Conservation (phyloP, 495 filamentous ascomycete genomes). For the Neurospora tetraspora region DNA sequence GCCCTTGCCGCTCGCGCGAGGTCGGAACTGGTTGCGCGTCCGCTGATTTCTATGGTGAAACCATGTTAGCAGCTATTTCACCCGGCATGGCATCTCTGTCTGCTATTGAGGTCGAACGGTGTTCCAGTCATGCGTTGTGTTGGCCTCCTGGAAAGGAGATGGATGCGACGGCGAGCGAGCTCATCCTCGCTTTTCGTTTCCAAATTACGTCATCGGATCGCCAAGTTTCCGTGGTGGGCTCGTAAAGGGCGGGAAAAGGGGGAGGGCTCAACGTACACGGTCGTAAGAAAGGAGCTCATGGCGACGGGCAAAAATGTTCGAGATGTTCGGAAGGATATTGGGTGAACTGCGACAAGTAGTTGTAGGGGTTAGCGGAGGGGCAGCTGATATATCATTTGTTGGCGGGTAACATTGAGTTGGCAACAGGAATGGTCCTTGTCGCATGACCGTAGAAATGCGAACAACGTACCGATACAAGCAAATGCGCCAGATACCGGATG, state of each 20-base stretch:
- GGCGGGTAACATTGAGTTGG: conserved; percentile 18
- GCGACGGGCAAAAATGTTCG: conserved; percentile 1
- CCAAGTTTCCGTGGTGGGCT: conserved; percentile 1
- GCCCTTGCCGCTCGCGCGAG: conserved; percentile 76
- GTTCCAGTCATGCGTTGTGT: background rate
- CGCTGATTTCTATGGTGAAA: conserved; percentile 62
- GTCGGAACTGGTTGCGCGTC: conserved; percentile 83
- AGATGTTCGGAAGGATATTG: conserved; percentile 9
- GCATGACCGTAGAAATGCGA: conserved; percentile 5
- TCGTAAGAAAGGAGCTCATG: conserved; percentile 30
- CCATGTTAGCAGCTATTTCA: conserved; percentile 11
- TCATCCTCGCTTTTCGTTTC: background rate
- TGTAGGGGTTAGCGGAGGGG: background rate
- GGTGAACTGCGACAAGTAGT: conserved; percentile 11
- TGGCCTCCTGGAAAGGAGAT: background rate
- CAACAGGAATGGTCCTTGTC: conserved; percentile 4
- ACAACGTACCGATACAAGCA: conserved; percentile 3
- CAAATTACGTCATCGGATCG: background rate
- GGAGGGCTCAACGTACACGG: conserved; percentile 20
- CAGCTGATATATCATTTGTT: conserved; percentile 7
- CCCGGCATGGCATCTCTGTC: background rate
- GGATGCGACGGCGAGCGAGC: background rate
- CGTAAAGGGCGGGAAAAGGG: conserved; percentile 3
- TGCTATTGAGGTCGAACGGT: background rate
- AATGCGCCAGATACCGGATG: conserved; percentile 1